Percentiles rank a stretch among this genome's conserved stretches.
These are phyloP conservation scores for Blepharisma stoltei DNA, from an alignment of 73 alveolate species.

Conservation along the genomic window DNA sequence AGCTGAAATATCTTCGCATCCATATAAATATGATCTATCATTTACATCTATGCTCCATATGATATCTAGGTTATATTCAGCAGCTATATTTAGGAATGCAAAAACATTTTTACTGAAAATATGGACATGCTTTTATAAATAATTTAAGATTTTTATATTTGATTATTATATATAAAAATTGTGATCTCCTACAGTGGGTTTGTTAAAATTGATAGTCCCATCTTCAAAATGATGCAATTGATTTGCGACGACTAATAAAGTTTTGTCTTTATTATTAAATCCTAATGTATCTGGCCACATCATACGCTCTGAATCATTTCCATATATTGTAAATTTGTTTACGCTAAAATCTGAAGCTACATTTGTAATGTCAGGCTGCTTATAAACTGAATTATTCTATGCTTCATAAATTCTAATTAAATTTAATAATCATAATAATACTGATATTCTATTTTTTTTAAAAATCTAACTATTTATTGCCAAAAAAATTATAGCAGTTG, in stretches of 20 bases:
- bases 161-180: conserved; percentile 31
- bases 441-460: no score
- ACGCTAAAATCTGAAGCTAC: no score
- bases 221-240: not conserved
- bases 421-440: no score
- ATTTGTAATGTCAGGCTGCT: no score
- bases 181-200: conserved; percentile 53
- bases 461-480: no score
- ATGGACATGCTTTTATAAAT: not conserved
- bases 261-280: conserved; percentile 37
- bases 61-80: conserved; percentile 14
- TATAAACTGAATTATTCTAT: no score
- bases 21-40: conserved; percentile 56
- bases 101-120: not conserved
- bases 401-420: no score
- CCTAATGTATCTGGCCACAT: conserved; percentile 72
- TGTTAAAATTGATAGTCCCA: conserved; percentile 43
- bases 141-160: no score
- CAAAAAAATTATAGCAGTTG: no score
- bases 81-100: not conserved
- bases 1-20: conserved; percentile 38
- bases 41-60: conserved; percentile 46
- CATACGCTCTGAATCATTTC: not conserved
- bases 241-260: conserved; percentile 41
- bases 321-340: no score